Conservation (phyloP, 108 stramenopile genomes). For the Cyclotella baltica region DNA sequence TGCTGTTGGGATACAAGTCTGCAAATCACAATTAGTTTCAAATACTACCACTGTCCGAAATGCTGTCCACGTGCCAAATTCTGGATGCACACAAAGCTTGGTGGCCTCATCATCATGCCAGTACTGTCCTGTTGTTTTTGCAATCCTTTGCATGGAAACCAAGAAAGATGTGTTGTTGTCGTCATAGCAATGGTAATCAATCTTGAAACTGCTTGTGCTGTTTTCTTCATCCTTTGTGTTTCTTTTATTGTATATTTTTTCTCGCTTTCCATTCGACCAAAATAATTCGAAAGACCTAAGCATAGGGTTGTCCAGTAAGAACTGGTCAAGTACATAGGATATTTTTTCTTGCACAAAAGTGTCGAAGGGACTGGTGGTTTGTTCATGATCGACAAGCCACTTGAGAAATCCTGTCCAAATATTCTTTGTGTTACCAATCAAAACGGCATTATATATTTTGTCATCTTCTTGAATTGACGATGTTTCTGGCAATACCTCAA, state of each 20-base stretch:
- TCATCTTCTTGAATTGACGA: conserved; percentile 8
- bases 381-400: conserved; percentile 42
- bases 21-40: not conserved
- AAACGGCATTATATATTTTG: conserved; percentile 41
- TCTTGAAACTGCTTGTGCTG: not conserved
- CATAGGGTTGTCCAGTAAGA: not conserved
- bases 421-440: conserved; percentile 59
- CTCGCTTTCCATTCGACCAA: conserved; percentile 49
- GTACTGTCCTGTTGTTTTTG: conserved; percentile 51
- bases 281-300: conserved; percentile 44
- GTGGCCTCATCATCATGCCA: conserved; percentile 57
- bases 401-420: conserved; percentile 53
- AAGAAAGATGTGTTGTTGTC: conserved; percentile 30
- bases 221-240: conserved; percentile 3
- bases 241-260: not conserved
- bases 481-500: conserved; percentile 48
- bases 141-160: conserved; percentile 65
- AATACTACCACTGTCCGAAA: conserved; percentile 60
- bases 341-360: conserved; percentile 36
- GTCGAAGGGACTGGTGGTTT: conserved; percentile 34
- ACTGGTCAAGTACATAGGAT: not conserved
- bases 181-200: conserved; percentile 32
- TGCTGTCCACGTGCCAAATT: conserved; percentile 61
- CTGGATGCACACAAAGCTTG: conserved; percentile 60
- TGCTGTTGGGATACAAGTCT: not conserved